Evolutionary conservation across 1,284 basidiomycete species (phyloP).

Genomic region (Apiotrichum gamsii): DNA sequence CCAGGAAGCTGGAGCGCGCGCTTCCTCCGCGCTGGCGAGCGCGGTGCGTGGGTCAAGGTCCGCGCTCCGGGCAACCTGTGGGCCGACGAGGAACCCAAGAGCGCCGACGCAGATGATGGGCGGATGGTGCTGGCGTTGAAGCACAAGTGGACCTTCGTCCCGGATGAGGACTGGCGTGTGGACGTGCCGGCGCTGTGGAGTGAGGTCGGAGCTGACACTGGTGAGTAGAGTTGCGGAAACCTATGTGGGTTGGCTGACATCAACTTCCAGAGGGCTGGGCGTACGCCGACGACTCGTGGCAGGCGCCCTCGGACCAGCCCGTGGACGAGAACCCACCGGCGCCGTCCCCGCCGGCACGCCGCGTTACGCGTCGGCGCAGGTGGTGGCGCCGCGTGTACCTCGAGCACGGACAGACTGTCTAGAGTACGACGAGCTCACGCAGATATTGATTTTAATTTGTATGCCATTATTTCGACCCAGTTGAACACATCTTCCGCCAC

Average conservation of each 20-base stretch:
- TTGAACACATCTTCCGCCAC: no score
- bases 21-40: conserved; percentile 35
- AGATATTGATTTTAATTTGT: no score
- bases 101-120: conserved; percentile 17
- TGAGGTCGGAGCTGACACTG: conserved; percentile 33
- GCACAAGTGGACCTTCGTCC: conserved; percentile 41
- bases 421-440: no score
- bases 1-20: conserved; percentile 27
- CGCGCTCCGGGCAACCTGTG: conserved; percentile 6
- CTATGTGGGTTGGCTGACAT: background rate
- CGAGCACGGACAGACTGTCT: no score
- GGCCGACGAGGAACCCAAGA: conserved; percentile 20
- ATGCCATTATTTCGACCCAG: no score
- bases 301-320: conserved; percentile 3
- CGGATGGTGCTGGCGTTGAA: conserved; percentile 35
- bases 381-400: conserved; percentile 19
- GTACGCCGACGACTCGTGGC: conserved; percentile 46
- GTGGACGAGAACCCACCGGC: background rate
- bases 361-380: conserved; percentile 13
- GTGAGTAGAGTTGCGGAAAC: conserved; percentile 19
- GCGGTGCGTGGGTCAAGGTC: conserved; percentile 40
- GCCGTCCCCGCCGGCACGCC: conserved; percentile 1
- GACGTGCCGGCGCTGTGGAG: conserved; percentile 43
- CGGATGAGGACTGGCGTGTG: conserved; percentile 45
- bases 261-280: conserved; percentile 43